Percentiles rank a stretch among this genome's conserved stretches.
These are phyloP conservation scores for Xylariales sp. DNA, from an alignment of 2,329 filamentous ascomycete species.

Conservation along the genomic window DNA sequence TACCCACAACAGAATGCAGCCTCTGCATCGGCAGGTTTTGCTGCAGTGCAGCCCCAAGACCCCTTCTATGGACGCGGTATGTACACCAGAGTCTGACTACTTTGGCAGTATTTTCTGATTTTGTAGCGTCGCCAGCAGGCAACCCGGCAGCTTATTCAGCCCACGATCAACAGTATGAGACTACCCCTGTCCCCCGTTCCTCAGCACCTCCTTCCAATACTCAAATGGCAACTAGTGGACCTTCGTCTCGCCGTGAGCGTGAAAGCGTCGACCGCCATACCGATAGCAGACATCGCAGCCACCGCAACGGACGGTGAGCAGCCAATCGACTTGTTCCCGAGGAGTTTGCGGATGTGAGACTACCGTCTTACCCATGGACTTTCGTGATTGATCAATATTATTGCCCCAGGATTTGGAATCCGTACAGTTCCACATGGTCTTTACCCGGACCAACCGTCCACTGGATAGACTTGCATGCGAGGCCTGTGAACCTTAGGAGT, in stretches of 20 bases:
- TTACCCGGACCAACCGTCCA: slow-evolving; percentile 22
- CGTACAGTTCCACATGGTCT: slow-evolving; percentile 19
- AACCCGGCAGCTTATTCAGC: slow-evolving; percentile 34
- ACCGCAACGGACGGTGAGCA: slow-evolving; percentile 24
- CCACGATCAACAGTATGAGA: slow-evolving; percentile 50
- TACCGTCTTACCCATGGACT: slow-evolving; percentile 21
- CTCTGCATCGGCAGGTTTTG: slow-evolving; percentile 28
- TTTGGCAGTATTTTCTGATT: slow-evolving; percentile 34
- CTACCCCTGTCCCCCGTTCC: slow-evolving; percentile 32
- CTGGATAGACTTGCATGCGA: slow-evolving; percentile 28
- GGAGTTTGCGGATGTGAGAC: slow-evolving; percentile 11
- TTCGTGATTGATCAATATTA: slow-evolving; percentile 25
- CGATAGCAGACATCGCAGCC: slow-evolving; percentile 25
- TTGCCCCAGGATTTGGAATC: slow-evolving; percentile 25
- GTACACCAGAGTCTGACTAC: slow-evolving; percentile 36
- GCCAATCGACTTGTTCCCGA: slow-evolving; percentile 12
- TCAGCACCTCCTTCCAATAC: slow-evolving; percentile 23
- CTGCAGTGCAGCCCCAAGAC: slow-evolving; percentile 44
- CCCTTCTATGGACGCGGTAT: slow-evolving; percentile 57
- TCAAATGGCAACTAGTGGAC: slow-evolving; percentile 27
- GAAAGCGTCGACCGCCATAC: slow-evolving; percentile 22
- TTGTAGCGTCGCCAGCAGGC: slow-evolving; percentile 50
- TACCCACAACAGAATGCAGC: slow-evolving; percentile 28
- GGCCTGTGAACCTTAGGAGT: slow-evolving; percentile 25
- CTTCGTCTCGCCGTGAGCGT: slow-evolving; percentile 22